A percentile compares a stretch with the other conserved stretches of the same genome.
phyloP scores from a whole-genome alignment of 2,329 filamentous ascomycete genomes.

The Eutypella sp. region DNA sequence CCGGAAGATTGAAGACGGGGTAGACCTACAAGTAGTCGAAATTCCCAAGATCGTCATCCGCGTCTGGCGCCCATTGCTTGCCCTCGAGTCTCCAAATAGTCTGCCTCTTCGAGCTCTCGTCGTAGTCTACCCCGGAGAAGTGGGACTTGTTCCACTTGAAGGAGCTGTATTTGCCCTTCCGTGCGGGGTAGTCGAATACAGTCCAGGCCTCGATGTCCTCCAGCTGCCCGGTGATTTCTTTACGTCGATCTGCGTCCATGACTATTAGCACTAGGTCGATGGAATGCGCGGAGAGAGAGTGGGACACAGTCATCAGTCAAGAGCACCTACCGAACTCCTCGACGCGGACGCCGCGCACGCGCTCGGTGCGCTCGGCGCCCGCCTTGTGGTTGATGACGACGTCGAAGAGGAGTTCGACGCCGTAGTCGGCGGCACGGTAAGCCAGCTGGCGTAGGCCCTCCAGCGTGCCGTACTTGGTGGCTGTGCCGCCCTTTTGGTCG shows the following conservation, averaged over 20 bases:
- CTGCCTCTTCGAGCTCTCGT: conserved; percentile 47
- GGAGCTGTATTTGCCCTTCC: conserved; percentile 52
- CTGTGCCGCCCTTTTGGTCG: conserved; percentile 57
- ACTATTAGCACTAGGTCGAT: conserved; percentile 35
- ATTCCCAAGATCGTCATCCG: conserved; percentile 56
- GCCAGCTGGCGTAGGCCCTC: conserved; percentile 55
- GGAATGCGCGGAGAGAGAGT: no score
- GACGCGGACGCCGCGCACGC: conserved; percentile 51
- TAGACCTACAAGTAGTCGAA: conserved; percentile 1
- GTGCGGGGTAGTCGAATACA: conserved; percentile 60
- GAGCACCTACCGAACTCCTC: not conserved
- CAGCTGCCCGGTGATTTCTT: conserved; percentile 42
- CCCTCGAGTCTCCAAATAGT: conserved; percentile 56
- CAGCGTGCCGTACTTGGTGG: conserved; percentile 65
- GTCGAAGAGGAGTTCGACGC: conserved; percentile 61
- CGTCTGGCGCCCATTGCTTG: conserved; percentile 52
- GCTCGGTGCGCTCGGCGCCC: conserved; percentile 58
- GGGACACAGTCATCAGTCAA: no score
- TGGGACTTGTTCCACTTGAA: conserved; percentile 62
- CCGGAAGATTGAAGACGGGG: no score
- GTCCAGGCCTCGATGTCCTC: conserved; percentile 64
- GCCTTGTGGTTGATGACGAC: conserved; percentile 70
- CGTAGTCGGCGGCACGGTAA: conserved; percentile 43
- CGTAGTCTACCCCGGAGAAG: conserved; percentile 64
- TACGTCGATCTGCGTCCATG: conserved; percentile 24